Base-by-base conservation (phyloP, 2,329 filamentous ascomycete genomes). In the Aureobasidium leucospermi region DNA sequence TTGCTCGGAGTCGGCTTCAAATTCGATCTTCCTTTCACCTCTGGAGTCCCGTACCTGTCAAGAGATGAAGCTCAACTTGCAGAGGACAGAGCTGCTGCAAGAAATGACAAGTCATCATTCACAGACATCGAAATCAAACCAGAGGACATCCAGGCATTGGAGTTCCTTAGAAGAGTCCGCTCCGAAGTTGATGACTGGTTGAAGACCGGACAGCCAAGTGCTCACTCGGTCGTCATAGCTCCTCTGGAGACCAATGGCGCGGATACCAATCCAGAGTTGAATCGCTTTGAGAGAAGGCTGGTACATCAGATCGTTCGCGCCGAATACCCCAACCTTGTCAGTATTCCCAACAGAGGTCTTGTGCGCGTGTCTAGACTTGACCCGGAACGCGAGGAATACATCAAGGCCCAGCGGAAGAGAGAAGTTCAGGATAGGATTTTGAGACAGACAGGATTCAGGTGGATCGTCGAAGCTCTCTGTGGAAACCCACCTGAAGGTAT, bases 281-380 rank as follows among this genome's bases (percentile, higher is more conserved):
- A 78, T 61, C 76, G 78, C 0, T 87, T 82, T 65, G 85, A 89
- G 67, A 83, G 85, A 68, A 78, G 83, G 36, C 75, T 89, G 6
- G 78, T 88, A 0, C 82, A 88, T 66, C 85, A 88, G 65, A 74
- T 87, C 11, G 78, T 89, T n/a, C 78, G 83, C 11, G 79, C 78
- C 13, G 85, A 88, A 63, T 89, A 78, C 49, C 78, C 79, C 1
- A 67, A 75, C 8, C 68, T 78, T 10, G 69, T 76, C 10, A 73
- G 74, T n/a, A 65, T 79, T 19, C 70, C 71, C 41, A 73, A 73
- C 55, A 69, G 69, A 60, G 74, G 75, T 41, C 76, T 71, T 58
- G 72, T 81, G 10, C 72, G 75, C 29, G 72, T 80, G 48, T 65
- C 75, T 19, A 63, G 66, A 51, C 70, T 73, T 60, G 73, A 80